Evolutionary conservation across 768 basidiomycete species (phyloP), one percentile per base, ranked within the genome.

Genomic region (Auricularia cornea): DNA sequence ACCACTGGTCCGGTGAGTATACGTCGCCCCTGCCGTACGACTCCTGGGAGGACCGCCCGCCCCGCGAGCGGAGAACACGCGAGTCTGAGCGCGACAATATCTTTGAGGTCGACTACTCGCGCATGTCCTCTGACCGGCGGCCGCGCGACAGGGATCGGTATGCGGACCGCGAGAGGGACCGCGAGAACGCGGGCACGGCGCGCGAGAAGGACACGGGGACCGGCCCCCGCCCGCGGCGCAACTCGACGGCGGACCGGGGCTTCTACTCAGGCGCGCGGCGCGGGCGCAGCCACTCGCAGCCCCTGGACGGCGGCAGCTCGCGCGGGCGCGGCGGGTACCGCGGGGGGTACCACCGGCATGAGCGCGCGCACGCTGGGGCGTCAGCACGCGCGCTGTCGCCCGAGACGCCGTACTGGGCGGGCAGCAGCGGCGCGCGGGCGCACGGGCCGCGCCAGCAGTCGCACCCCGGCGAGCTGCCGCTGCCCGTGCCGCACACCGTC

Each of bases 391-490:
- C 54, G 16, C 28, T 28, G 23, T 28, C 54, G 30, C 54, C 54
- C 18, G 54, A 48, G 44, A 6, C 44, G 12, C 6, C 20, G 20
- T 57, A 57, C 54, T 30, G 28, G 23, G 28, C 54, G 54, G 54
- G 54, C 44, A 48, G 4, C 28, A 26, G 2, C 26, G 54, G 28
- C 54, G 35, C 30, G 33, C 4, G 28, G 11, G 29, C 33, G 5
- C 32, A 59, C 10, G 26, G 60, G 26, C 23, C 20, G 56, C 20
- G 35, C n/a, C 29, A 33, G 29, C 48, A 56, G 52, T 20, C 62
- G 51, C 20, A 48, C 62, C 20, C 33, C 52, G 30, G 56, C 75
- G 4, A 71, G 74, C 74, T 26, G 66, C 72, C 28, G 75, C 74
- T 16, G 67, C 54, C 68, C 67, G 31, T 63, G 12, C 56, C 57